phyloP scores from a whole-genome alignment of 306 rosid species.

The Dryas drummondii region DNA sequence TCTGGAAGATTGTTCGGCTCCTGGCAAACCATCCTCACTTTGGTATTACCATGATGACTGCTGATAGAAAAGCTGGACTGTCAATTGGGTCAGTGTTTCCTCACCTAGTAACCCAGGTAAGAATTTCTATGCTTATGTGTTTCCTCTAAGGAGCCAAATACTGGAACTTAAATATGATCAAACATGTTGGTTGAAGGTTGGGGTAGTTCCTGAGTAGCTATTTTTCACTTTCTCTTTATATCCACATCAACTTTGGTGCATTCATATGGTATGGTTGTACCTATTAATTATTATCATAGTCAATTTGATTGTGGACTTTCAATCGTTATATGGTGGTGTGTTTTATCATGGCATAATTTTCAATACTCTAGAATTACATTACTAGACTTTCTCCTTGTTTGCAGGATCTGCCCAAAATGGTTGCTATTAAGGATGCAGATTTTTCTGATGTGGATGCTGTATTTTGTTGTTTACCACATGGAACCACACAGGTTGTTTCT shows the following conservation, averaged over 20 bases:
- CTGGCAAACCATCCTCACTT: conserved; percentile 90
- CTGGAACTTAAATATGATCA: background rate
- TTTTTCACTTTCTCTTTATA: conserved; percentile 4
- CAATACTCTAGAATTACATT: conserved; percentile 9
- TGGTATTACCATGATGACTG: conserved; percentile 70
- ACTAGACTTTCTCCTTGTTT: conserved; percentile 25
- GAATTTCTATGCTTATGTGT: conserved; percentile 23
- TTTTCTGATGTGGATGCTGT: conserved; percentile 86
- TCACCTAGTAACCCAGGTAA: conserved; percentile 70
- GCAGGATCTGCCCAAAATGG: conserved; percentile 82
- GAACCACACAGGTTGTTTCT: conserved; percentile 80
- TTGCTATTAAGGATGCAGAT: conserved; percentile 78
- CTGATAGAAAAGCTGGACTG: conserved; percentile 93
- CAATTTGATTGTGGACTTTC: conserved; percentile 15
- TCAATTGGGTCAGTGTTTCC: conserved; percentile 83
- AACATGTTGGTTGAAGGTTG: background rate
- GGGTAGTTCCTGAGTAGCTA: background rate
- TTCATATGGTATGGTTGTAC: background rate
- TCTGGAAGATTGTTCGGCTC: conserved; percentile 74
- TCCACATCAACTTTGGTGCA: background rate
- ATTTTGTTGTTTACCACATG: conserved; percentile 95
- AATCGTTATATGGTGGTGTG: conserved; percentile 14
- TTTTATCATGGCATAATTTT: conserved; percentile 6
- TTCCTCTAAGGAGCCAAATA: background rate
- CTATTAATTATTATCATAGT: background rate